These are phyloP conservation scores for Pythium sukuiense DNA, from an alignment of 352 stramenopile genomes.

Conservation along the genomic window DNA sequence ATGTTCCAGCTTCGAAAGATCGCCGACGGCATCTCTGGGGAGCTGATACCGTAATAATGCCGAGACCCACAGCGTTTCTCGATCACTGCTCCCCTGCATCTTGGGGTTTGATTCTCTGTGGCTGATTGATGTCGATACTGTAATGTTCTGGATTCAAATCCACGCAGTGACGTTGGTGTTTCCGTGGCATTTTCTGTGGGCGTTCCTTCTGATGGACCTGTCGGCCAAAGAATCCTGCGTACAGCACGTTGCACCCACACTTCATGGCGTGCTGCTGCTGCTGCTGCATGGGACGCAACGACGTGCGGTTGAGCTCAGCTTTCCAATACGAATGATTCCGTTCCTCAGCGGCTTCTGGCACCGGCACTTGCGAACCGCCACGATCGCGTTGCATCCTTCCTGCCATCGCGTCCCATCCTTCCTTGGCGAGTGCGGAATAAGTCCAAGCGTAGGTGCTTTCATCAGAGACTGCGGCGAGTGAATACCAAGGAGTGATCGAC, in stretches of 20 bases:
- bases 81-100: not conserved
- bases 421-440: conserved; percentile 18
- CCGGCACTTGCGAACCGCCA: conserved; percentile 9
- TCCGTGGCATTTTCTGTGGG: conserved; percentile 11
- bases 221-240: conserved; percentile 7
- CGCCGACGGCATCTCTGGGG: too few relatives aligned
- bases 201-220: conserved; percentile 24
- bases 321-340: not conserved
- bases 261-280: conserved; percentile 3
- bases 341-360: conserved; percentile 14
- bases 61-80: not conserved
- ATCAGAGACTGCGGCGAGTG: too few relatives aligned
- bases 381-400: conserved; percentile 8
- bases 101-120: not conserved
- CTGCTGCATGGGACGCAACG: conserved; percentile 14
- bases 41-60: not conserved
- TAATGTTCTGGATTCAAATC: conserved; percentile 2
- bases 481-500: not conserved
- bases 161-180: conserved; percentile 1
- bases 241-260: not conserved
- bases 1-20: conserved; percentile 1
- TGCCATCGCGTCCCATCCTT: conserved; percentile 14
- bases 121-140: not conserved
- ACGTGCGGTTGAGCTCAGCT: not conserved
- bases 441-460: not conserved